These are phyloP conservation scores for Penicillium parvum DNA, from an alignment of 495 filamentous ascomycete species.

Conservation along the genomic window DNA sequence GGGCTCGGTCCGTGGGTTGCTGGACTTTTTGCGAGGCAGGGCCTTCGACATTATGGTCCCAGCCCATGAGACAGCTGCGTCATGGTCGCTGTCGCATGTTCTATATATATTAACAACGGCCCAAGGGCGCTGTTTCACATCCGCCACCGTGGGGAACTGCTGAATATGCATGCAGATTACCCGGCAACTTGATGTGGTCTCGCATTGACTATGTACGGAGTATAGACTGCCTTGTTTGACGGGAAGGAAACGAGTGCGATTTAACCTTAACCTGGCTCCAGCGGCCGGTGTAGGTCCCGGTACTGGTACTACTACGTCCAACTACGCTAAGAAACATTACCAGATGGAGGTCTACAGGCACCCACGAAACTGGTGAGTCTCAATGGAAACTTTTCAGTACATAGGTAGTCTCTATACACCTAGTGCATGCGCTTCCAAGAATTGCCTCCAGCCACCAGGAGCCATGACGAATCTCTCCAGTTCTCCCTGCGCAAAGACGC, in stretches of 20 bases:
- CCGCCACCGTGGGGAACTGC: background rate
- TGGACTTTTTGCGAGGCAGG: background rate
- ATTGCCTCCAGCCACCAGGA: too few relatives aligned
- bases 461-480: background rate
- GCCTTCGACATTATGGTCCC: background rate
- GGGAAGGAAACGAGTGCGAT: background rate
- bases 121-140: slow-evolving; percentile 3
- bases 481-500: background rate
- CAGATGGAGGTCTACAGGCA: background rate
- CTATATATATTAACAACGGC: slow-evolving; percentile 17
- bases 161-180: too few relatives aligned
- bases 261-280: slow-evolving; percentile 4
- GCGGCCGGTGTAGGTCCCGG: too few relatives aligned
- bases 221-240: too few relatives aligned
- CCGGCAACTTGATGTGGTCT: too few relatives aligned
- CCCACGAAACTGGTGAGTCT: too few relatives aligned
- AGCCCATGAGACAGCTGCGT: slow-evolving; percentile 18
- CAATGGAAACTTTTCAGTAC: too few relatives aligned
- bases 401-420: too few relatives aligned
- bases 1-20: slow-evolving; percentile 9
- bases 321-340: background rate
- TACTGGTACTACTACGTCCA: background rate
- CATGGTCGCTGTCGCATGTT: slow-evolving; percentile 12
- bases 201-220: too few relatives aligned
- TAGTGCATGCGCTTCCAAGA: too few relatives aligned